Base-by-base conservation (phyloP, 169 alveolate genomes). In the Theileria equi region DNA sequence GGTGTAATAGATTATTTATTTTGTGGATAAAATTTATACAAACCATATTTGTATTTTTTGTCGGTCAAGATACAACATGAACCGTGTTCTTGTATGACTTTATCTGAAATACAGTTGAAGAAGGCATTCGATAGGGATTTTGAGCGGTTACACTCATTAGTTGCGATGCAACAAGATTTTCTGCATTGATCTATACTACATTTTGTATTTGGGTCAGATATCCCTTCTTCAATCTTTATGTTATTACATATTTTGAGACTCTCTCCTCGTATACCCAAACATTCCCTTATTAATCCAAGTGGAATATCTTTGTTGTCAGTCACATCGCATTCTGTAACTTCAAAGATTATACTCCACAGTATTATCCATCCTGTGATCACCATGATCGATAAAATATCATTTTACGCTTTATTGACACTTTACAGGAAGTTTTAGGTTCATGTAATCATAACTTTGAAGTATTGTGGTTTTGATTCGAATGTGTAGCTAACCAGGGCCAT, bases 121-220 rank as follows among this genome's bases (percentile, higher is more conserved):
- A 43, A 34, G 38, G 16, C 21, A 10, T 3, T 4, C 2, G 29
- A 23, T n/a, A 43, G 44, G 11, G 23, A 44, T 25, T 43, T 60
- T 25, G 29, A 23, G n/a, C 44, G 32, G 21, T 21, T 34, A 47
- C 70, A 60, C 43, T 60, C 21, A n/a, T 60, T 60, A 10, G 38
- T 31, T 16, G 19, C 34, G 17, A 57, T 11, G 21, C 70, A 60
- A 35, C 70, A 60, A n/a, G 43, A 34, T 48, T 23, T 21, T 28
- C 40, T 60, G 44, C 70, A 60, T 25, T 60, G 49, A 19, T 44
- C 70, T 8, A 41, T 48, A 8, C 17, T 26, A 44, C 70, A 60
- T 29, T 60, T 26, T 8, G 11, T 25, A 10, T 43, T 57, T 19
- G 31, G 10, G 1, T 25, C 0, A 16, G 16, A 23, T n/a, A 60